phyloP scores from a whole-genome alignment of 2,329 filamentous ascomycete genomes.

The Calonectria montana region DNA sequence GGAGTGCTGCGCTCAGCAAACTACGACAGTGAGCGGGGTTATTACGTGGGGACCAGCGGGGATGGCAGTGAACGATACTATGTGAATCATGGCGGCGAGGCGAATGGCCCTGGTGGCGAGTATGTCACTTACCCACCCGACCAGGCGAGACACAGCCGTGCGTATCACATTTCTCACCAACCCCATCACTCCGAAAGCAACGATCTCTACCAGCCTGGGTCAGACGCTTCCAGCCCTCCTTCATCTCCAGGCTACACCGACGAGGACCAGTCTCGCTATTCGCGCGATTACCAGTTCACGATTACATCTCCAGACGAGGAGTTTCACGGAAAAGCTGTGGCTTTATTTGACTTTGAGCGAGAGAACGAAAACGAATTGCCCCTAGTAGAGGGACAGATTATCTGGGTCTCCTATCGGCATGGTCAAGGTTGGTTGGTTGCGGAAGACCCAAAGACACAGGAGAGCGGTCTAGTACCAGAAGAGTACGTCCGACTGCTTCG shows the following conservation, averaged over 20 bases:
- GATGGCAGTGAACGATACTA: conserved; percentile 83
- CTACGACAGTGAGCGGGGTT: conserved; percentile 72
- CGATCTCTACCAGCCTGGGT: conserved; percentile 63
- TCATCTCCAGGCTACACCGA: conserved; percentile 69
- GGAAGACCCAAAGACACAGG: conserved; percentile 92
- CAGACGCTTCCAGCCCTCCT: conserved; percentile 68
- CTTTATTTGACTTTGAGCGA: conserved; percentile 92
- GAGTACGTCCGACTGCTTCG: conserved; percentile 93
- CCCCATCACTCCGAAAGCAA: conserved; percentile 61
- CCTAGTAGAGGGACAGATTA: conserved; percentile 92
- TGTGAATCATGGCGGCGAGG: conserved; percentile 74
- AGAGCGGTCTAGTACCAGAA: conserved; percentile 95
- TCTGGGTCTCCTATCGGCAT: conserved; percentile 95
- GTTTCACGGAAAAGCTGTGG: conserved; percentile 96
- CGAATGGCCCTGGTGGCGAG: conserved; percentile 82
- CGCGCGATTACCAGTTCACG: conserved; percentile 92
- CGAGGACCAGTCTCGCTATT: conserved; percentile 83
- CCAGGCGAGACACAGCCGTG: conserved; percentile 68
- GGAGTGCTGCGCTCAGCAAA: conserved; percentile 60
- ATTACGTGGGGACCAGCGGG: conserved; percentile 72
- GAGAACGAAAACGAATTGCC: conserved; percentile 98
- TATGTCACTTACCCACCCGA: conserved; percentile 82
- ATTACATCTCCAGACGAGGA: conserved; percentile 96
- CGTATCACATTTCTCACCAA: conserved; percentile 55
- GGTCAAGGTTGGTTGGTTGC: conserved; percentile 98